Evolutionary conservation across 1,284 basidiomycete genomes (phyloP).

Genomic region (Boletus smithii): DNA sequence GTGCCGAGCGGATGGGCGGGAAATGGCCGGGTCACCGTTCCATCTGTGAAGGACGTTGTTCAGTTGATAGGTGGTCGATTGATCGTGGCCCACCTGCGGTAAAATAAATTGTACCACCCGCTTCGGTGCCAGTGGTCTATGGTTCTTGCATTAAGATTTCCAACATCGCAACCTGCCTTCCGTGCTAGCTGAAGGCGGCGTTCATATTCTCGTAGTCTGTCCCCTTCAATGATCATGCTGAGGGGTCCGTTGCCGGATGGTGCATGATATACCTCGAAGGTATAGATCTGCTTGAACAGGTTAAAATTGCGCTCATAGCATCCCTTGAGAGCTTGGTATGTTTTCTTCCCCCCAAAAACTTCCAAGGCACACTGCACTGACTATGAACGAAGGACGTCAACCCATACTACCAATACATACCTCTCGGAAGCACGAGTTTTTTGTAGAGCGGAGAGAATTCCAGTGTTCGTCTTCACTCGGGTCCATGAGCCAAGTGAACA

Average conservation of each 20-base stretch:
- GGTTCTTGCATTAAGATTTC: conserved; percentile 63
- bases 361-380: conserved; percentile 55
- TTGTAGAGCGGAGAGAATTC: conserved; percentile 66
- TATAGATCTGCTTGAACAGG: conserved; percentile 72
- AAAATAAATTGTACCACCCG: conserved; percentile 71
- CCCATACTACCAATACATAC: conserved; percentile 36
- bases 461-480: conserved; percentile 67
- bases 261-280: conserved; percentile 56
- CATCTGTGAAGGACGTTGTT: conserved; percentile 40
- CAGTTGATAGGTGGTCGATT: neutral
- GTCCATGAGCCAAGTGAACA: conserved; percentile 74
- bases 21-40: conserved; percentile 59
- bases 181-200: conserved; percentile 58
- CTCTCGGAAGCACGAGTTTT: conserved; percentile 75
- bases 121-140: conserved; percentile 72
- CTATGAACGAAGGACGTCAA: conserved; percentile 6
- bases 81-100: conserved; percentile 44
- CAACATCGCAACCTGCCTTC: conserved; percentile 61
- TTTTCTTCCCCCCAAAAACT: conserved; percentile 68
- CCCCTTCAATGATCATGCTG: conserved; percentile 47
- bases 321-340: conserved; percentile 74
- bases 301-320: conserved; percentile 80
- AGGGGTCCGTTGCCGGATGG: conserved; percentile 40
- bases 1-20: conserved; percentile 42
- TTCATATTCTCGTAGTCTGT: conserved; percentile 63